Percentiles rank a stretch among this genome's conserved stretches.
Evolutionary conservation across 1,139 yeast species (phyloP).

Genomic region (Yamadazyma atmosphaerica): DNA sequence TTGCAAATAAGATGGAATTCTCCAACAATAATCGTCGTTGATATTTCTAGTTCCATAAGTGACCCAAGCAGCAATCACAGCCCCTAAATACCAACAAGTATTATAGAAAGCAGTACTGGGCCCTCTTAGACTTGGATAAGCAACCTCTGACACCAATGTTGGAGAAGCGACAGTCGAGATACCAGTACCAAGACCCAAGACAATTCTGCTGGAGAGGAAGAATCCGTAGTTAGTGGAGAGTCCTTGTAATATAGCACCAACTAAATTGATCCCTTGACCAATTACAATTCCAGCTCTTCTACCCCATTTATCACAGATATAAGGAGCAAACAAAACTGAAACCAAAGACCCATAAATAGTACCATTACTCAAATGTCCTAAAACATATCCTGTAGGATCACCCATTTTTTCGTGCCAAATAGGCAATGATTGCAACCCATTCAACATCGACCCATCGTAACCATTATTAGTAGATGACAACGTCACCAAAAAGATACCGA

Average conservation of each 20-base stretch:
- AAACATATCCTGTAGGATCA: slow-evolving; percentile 37
- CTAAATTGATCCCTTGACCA: slow-evolving; percentile 26
- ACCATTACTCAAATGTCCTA: slow-evolving; percentile 47
- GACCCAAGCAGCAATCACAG: slow-evolving; percentile 55
- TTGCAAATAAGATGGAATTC: slow-evolving; percentile 42
- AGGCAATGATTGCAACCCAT: slow-evolving; percentile 48
- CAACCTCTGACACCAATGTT: slow-evolving; percentile 67
- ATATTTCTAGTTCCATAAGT: slow-evolving; percentile 58
- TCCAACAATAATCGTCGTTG: slow-evolving; percentile 41
- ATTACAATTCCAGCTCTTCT: slow-evolving; percentile 30
- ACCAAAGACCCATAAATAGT: slow-evolving; percentile 24
- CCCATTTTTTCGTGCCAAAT: slow-evolving; percentile 29
- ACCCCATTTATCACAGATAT: slow-evolving; percentile 30
- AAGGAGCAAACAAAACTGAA: slow-evolving; percentile 22
- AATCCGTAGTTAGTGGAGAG: slow-evolving; percentile 45
- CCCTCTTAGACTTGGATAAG: slow-evolving; percentile 66
- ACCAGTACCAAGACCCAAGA: slow-evolving; percentile 71
- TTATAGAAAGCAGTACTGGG: slow-evolving; percentile 64
- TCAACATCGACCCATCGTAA: slow-evolving; percentile 53
- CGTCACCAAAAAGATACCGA: slow-evolving; percentile 37
- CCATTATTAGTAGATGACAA: slow-evolving; percentile 51
- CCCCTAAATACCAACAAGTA: slow-evolving; percentile 68
- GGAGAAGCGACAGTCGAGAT: slow-evolving; percentile 70
- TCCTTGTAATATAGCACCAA: slow-evolving; percentile 50
- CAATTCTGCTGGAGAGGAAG: slow-evolving; percentile 57